These are phyloP conservation scores for Quercus parvula DNA, from an alignment of 306 rosid genomes.

Conservation along the genomic window DNA sequence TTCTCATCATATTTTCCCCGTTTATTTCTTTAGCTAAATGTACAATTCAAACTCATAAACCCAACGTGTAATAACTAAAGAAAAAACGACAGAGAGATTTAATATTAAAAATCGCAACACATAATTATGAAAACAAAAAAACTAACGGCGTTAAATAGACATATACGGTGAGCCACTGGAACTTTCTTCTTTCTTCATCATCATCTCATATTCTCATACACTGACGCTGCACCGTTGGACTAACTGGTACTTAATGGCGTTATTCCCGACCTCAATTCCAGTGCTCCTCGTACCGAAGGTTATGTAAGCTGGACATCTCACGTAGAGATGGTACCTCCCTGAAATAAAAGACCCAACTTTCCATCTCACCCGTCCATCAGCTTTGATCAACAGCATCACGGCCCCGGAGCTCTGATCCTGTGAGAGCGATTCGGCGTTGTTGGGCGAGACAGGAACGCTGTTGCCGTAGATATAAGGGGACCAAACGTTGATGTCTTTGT, in stretches of 20 bases:
- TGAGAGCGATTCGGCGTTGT: slow-evolving; percentile 32
- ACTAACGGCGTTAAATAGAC: not conserved
- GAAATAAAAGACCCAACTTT: slow-evolving; percentile 69
- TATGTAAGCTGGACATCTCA: slow-evolving; percentile 68
- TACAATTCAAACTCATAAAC: slow-evolving; percentile 32
- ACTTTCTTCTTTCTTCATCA: too few species aligned
- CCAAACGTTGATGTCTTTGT: slow-evolving; percentile 75
- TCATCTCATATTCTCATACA: slow-evolving; percentile 33
- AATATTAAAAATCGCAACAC: not conserved
- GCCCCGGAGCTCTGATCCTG: slow-evolving; percentile 53
- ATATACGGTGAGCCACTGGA: not conserved
- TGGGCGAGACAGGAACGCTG: slow-evolving; percentile 73
- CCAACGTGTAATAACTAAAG: not conserved
- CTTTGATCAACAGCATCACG: slow-evolving; percentile 36
- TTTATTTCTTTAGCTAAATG: slow-evolving; percentile 49
- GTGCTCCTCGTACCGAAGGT: slow-evolving; percentile 26
- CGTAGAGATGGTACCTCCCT: slow-evolving; percentile 63
- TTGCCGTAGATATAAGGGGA: slow-evolving; percentile 81
- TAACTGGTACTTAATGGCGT: slow-evolving; percentile 74
- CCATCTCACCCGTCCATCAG: slow-evolving; percentile 80
- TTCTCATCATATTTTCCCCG: not conserved
- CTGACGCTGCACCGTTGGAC: slow-evolving; percentile 64
- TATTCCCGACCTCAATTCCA: slow-evolving; percentile 40
- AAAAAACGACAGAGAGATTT: not conserved
- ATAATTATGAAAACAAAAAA: not conserved